Evolutionary conservation across 305 asterid species (phyloP).

Genomic region (Ruellia speciosa): DNA sequence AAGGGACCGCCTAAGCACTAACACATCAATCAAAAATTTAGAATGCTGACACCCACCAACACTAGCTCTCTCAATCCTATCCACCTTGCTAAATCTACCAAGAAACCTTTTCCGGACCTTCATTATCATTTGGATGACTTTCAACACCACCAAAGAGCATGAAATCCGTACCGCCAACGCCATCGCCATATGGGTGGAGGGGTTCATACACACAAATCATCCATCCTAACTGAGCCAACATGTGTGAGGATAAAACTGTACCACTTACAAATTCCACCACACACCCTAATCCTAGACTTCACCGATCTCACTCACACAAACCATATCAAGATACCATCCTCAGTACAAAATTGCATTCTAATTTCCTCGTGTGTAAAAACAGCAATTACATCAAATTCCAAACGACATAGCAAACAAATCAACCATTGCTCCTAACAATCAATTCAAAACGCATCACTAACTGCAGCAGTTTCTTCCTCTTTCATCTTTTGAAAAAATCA

Average conservation of each 20-base stretch:
- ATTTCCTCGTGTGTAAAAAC: not conserved
- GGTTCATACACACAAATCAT: not conserved
- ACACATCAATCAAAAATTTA: not conserved
- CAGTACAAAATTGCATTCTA: not conserved
- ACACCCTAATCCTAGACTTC: slow-evolving; percentile 14
- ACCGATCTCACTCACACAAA: slow-evolving; percentile 4
- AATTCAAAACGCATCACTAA: not conserved
- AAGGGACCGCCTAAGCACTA: not conserved
- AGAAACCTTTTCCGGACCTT: too few relatives aligned
- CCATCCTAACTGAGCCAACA: not conserved
- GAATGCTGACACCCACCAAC: not conserved
- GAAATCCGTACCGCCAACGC: not conserved
- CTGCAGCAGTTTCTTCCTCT: not conserved
- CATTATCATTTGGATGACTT: not conserved
- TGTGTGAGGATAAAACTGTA: not conserved
- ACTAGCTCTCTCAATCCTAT: too few relatives aligned
- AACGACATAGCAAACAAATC: not conserved
- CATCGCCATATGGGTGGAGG: not conserved
- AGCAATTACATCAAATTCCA: slow-evolving; percentile 11
- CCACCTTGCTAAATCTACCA: too few relatives aligned
- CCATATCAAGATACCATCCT: slow-evolving; percentile 3
- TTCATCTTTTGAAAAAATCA: not conserved
- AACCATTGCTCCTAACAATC: not conserved
- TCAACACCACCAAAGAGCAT: too few relatives aligned
- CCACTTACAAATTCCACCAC: not conserved